Evolutionary conservation across 495 filamentous ascomycete species (phyloP), one percentile per base, ranked within the genome.

Genomic region (Tuber umbilicatum): DNA sequence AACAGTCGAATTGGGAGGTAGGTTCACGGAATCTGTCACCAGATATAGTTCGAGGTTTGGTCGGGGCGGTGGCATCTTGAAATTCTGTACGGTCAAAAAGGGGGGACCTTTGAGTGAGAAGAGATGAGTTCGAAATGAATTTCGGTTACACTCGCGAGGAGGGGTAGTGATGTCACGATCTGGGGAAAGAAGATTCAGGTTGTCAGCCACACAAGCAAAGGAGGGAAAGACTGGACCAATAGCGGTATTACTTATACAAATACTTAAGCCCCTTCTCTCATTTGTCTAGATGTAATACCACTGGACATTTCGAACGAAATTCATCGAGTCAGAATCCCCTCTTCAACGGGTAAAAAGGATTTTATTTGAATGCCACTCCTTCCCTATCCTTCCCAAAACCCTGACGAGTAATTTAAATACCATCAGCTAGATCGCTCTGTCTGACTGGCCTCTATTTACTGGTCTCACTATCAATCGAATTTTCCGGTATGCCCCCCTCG

Each of bases 21-120:
- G 88, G 73, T 97, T 92, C 7, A 89, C 87, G 37, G 93, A 96
- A 85, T 97, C 94, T 1, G 94, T 98, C 74, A 97, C 94, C 68
- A 98, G 86, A 82, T 98, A 98, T 7, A 97, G 84, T 14, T 90
- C 89, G 75, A 90, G 87, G 78, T 91, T 64, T 17, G 70, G 71
- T 12, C 35, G 67, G 39, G 50, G 70, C 5, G 75, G 75, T 17
- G 76, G 42, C 77, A 78, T 78, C 23, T 19, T 38, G 47, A 70
- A 17, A 39, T 38, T 50, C 6, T 68, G 35, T 39, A n/a, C 12
- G 19, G 39, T 35, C 16, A 64, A 64, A 64, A 64, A 35, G 55
- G 27, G 12, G 27, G 12, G 55, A 16, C 23, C 23, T 16, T 76
- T n/a, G 55, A 16, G 37, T 7, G 37, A 19, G 19, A 17, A 12